Evolutionary conservation across 306 rosid genomes (phyloP).

Genomic region (Delonix regia): DNA sequence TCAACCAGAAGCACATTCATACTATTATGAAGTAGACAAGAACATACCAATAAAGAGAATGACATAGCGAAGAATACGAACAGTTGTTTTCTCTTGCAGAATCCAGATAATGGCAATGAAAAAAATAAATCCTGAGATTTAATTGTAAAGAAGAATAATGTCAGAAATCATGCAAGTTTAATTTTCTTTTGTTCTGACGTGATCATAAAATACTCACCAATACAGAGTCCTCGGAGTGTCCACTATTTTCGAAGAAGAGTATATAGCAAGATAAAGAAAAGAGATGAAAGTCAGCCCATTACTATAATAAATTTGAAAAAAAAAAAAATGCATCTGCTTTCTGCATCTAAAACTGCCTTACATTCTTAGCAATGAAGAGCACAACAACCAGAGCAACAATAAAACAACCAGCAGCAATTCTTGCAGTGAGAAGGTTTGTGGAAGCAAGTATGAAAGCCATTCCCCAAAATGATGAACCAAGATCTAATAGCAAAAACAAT

Average conservation of each 20-base stretch:
- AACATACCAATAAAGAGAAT: conserved; percentile 85
- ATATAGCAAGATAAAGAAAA: conserved; percentile 29
- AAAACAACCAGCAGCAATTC: conserved; percentile 94
- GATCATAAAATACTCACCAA: conserved; percentile 62
- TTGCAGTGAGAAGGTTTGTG: conserved; percentile 75
- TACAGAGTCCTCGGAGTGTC: conserved; percentile 96
- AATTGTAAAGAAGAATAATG: conserved; percentile 30
- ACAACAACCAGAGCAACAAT: conserved; percentile 76
- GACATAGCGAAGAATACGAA: conserved; percentile 79
- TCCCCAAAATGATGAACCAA: conserved; percentile 99
- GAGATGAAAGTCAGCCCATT: conserved; percentile 33
- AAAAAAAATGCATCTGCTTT: neutral
- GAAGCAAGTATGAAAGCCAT: conserved; percentile 93
- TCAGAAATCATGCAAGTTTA: conserved; percentile 23
- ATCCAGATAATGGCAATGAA: conserved; percentile 83
- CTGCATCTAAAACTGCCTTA: conserved; percentile 46
- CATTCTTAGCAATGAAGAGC: conserved; percentile 89
- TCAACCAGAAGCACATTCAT: conserved; percentile 30
- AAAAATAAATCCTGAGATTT: conserved; percentile 77
- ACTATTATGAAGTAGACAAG: conserved; percentile 32
- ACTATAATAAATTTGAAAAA: conserved; percentile 9
- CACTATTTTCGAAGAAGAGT: conserved; percentile 55
- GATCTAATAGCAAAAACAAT: conserved; percentile 61
- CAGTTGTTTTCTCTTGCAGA: conserved; percentile 89
- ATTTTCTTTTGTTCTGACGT: conserved; percentile 18